Conservation (phyloP, 345 rosid species). For the Camelina neglecta region DNA sequence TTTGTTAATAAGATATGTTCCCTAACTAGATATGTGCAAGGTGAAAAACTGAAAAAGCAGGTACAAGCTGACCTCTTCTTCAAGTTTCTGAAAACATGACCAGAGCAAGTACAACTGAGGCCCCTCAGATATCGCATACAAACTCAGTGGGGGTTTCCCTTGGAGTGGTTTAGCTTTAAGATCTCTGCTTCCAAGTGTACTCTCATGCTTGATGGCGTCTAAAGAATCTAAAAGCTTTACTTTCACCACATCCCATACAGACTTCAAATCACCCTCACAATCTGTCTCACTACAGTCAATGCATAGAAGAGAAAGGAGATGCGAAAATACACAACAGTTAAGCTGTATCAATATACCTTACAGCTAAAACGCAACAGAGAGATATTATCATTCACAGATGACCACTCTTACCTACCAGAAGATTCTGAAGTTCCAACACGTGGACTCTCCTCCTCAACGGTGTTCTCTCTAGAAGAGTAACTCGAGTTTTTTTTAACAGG, state of each 20-base stretch:
- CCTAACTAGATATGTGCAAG: background rate
- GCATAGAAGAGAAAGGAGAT: conserved; percentile 22
- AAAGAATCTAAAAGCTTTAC: conserved; percentile 73
- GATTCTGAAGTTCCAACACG: conserved; percentile 51
- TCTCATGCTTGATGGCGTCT: conserved; percentile 53
- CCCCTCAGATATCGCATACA: conserved; percentile 73
- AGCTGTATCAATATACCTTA: background rate
- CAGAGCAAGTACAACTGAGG: conserved; percentile 73
- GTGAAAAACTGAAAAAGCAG: conserved; percentile 34
- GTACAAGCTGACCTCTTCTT: conserved; percentile 75
- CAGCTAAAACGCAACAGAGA: background rate
- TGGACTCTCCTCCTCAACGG: conserved; percentile 37
- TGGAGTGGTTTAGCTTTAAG: conserved; percentile 52
- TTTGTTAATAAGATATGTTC: background rate
- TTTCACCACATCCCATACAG: conserved; percentile 69
- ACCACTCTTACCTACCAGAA: conserved; percentile 96
- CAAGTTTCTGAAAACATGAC: conserved; percentile 71
- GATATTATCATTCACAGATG: conserved; percentile 3
- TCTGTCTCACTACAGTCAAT: conserved; percentile 50
- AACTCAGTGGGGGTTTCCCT: conserved; percentile 60
- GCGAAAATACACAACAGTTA: conserved; percentile 4
- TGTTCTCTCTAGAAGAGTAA: conserved; percentile 44
- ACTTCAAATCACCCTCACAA: conserved; percentile 47
- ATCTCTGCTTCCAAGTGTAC: conserved; percentile 48
- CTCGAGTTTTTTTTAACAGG: conserved; percentile 55